Evolutionary conservation across 2,329 filamentous ascomycete species (phyloP), one percentile per base, ranked within the genome.

Genomic region (Xylariaceae sp.): DNA sequence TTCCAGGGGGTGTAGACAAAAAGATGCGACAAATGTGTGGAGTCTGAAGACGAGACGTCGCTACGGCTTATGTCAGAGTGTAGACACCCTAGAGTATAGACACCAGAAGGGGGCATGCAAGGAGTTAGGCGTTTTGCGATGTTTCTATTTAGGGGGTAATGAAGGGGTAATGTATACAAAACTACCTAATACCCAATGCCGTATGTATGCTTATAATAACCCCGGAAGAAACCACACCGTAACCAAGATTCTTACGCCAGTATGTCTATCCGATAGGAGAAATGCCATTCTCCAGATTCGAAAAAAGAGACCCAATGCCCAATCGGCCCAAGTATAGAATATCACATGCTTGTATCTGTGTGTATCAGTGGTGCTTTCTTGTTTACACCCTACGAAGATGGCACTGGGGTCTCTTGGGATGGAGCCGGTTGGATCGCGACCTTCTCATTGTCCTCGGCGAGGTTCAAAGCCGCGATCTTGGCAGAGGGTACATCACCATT

Each of bases 401-500:
- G 12, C 32, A 37, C 32, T 16, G 32, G 5, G 32, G 32, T 37
- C 5, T 37, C 32, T 10, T 37, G 6, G 32, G 32, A 37, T 14
- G 40, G 40, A 18, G 18, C 44, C 21, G 26, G 48, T 14, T 20
- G 20, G 19, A 7, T 7, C 37, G 20, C 4, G 19, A 10, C 18
- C 16, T 44, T 57, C 42, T 53, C 43, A 20, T 56, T 51, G 9
- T 12, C 53, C 12, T 60, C 60, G 32, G 57, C 42, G 21, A 60
- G 42, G 3, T 54, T 48, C 10, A 62, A 40, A 14, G 60, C 57
- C 20, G 57, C 57, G 19, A 62, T 52, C 6, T 46, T 58, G 10
- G 57, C 50, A 16, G 54, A 56, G 14, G 57, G 54, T 26, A 56
- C 60, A 16, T 62, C 60, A 19, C 47, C 60, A 26, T 51, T 62